Conservation (phyloP, 305 asterid species). For the Fraxinus ornus region DNA sequence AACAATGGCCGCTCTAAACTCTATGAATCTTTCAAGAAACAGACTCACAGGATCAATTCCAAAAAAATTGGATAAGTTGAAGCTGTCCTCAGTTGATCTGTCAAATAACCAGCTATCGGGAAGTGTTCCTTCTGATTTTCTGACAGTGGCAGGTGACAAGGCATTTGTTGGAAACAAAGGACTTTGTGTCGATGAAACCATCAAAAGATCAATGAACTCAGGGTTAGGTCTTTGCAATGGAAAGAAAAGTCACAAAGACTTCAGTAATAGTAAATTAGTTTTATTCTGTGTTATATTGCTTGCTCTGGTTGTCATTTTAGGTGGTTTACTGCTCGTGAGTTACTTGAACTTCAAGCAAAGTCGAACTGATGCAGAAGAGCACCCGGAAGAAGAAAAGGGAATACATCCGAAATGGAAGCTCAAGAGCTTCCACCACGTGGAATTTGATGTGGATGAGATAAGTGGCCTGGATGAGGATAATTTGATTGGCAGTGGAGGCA, state of each 20-base stretch:
- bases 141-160: constrained; percentile 61
- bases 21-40: constrained; percentile 80
- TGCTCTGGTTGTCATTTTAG: constrained; percentile 42
- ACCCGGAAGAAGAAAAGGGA: constrained; percentile 43
- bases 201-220: constrained; percentile 32
- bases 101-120: constrained; percentile 73
- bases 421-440: constrained; percentile 82
- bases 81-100: constrained; percentile 69
- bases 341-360: constrained; percentile 51
- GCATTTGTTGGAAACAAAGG: constrained; percentile 68
- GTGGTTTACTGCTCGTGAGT: constrained; percentile 57
- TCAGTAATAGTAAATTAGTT: constrained; percentile 40
- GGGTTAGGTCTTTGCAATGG: constrained; percentile 45
- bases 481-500: constrained; percentile 82
- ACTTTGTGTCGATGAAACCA: constrained; percentile 52
- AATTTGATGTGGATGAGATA: constrained; percentile 75
- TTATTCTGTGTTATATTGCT: constrained; percentile 44
- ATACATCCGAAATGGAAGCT: constrained; percentile 53
- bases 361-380: constrained; percentile 23
- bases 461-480: constrained; percentile 62
- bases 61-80: constrained; percentile 52
- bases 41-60: constrained; percentile 66
- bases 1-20: constrained; percentile 63
- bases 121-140: constrained; percentile 57
- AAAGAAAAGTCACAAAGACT: constrained; percentile 29